These are phyloP conservation scores for Acacia concinna DNA, from an alignment of 331 rosid genomes.

Conservation along the genomic window DNA sequence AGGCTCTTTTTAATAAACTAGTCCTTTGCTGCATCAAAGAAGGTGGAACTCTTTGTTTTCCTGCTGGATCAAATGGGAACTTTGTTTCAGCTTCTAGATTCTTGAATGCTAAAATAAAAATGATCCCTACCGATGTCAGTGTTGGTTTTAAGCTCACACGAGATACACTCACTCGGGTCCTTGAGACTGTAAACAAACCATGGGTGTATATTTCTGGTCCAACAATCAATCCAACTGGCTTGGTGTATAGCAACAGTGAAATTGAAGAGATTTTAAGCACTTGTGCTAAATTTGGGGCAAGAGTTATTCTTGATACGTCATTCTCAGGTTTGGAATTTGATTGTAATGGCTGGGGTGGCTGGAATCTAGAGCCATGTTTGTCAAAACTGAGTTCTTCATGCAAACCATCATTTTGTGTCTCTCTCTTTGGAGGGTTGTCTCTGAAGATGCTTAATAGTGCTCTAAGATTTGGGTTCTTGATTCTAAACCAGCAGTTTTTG, in stretches of 20 bases:
- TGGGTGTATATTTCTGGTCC: slow-evolving; percentile 98
- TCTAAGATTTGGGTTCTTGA: slow-evolving; percentile 78
- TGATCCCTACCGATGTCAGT: slow-evolving; percentile 57
- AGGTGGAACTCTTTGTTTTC: slow-evolving; percentile 92
- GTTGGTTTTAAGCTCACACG: slow-evolving; percentile 77
- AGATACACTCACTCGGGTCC: slow-evolving; percentile 50
- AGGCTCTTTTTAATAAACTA: slow-evolving; percentile 80
- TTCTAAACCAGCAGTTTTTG: slow-evolving; percentile 63
- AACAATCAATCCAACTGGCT: slow-evolving; percentile 89
- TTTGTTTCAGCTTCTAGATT: slow-evolving; percentile 82
- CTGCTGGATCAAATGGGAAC: slow-evolving; percentile 87
- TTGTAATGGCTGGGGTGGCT: slow-evolving; percentile 69
- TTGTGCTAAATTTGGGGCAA: slow-evolving; percentile 88
- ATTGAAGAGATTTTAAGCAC: slow-evolving; percentile 57
- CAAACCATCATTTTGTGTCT: slow-evolving; percentile 66
- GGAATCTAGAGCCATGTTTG: slow-evolving; percentile 70
- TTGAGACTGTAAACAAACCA: slow-evolving; percentile 66
- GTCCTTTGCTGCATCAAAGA: slow-evolving; percentile 89
- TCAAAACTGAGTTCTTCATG: slow-evolving; percentile 51
- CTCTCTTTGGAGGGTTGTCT: slow-evolving; percentile 89
- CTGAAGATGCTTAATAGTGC: slow-evolving; percentile 71
- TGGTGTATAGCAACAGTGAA: slow-evolving; percentile 71
- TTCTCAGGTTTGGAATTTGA: slow-evolving; percentile 95
- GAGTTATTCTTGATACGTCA: slow-evolving; percentile 84
- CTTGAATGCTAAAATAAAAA: slow-evolving; percentile 68